These are phyloP conservation scores for Bromus sterilis DNA, from an alignment of 176 grass and related monocot genomes.

Conservation along the genomic window DNA sequence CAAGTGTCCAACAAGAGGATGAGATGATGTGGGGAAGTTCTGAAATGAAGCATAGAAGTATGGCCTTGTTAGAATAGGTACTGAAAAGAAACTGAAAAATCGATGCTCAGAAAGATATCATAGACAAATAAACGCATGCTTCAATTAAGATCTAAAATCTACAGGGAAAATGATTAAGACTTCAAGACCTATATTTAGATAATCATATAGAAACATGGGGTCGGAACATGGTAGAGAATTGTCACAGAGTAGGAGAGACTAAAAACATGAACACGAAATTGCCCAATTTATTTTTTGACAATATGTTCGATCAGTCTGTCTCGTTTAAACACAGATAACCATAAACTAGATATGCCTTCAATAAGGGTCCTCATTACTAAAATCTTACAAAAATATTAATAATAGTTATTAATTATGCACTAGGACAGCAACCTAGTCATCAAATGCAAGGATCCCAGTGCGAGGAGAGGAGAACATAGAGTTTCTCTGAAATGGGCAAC, in stretches of 20 bases:
- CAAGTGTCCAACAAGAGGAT: slow-evolving; percentile 80
- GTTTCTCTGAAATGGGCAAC: neutral
- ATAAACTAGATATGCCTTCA: neutral
- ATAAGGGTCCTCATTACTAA: neutral
- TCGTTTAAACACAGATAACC: neutral
- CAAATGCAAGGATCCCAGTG: neutral
- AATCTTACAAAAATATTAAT: neutral
- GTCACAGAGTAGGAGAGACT: neutral
- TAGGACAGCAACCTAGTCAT: neutral
- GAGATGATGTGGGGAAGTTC: slow-evolving; percentile 65
- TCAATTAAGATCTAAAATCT: neutral
- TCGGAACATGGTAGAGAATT: neutral
- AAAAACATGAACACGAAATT: neutral
- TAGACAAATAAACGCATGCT: neutral
- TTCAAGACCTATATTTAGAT: neutral
- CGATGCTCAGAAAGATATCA: neutral
- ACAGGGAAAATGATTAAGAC: neutral
- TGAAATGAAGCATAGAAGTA: slow-evolving; percentile 12
- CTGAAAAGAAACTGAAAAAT: neutral
- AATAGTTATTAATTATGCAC: neutral
- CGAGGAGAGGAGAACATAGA: neutral
- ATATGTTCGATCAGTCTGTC: neutral
- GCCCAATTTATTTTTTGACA: neutral
- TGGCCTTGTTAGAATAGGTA: slow-evolving; percentile 13
- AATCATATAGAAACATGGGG: neutral